Conservation (phyloP, 2,329 filamentous ascomycete species). For the Sphaerulina vaccinii region DNA sequence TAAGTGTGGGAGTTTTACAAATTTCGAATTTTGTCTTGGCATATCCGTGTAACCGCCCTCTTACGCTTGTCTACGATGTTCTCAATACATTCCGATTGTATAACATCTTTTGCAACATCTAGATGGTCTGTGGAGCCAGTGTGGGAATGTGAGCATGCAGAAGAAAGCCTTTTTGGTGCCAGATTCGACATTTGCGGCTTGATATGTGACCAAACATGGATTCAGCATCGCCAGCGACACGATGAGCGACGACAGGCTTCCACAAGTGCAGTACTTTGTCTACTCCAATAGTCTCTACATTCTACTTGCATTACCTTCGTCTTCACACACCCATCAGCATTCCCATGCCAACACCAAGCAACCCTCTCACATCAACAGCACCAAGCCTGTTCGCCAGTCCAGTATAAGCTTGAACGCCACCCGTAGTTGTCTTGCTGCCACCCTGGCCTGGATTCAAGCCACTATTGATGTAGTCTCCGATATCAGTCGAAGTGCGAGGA, state of each 20-base stretch:
- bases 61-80: background rate
- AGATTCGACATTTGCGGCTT: background rate
- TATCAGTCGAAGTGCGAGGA: background rate
- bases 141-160: background rate
- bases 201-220: background rate
- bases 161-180: background rate
- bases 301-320: background rate
- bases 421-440: background rate
- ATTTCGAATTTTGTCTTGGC: too few relatives aligned
- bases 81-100: background rate
- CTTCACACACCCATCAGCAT: background rate
- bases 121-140: background rate
- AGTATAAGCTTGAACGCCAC: background rate
- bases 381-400: background rate
- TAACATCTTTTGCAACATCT: background rate
- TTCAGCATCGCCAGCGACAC: background rate
- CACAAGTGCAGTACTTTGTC: background rate
- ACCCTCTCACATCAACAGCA: background rate
- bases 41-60: too few relatives aligned
- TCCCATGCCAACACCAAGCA: background rate
- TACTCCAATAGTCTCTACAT: background rate
- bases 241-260: background rate
- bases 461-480: constrained; percentile 3
- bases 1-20: too few relatives aligned
- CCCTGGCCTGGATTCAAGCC: constrained; percentile 1